Evolutionary conservation across 2,329 filamentous ascomycete genomes (phyloP), one percentile per base, ranked within the genome.

Genomic region (Nothopassalora personata): DNA sequence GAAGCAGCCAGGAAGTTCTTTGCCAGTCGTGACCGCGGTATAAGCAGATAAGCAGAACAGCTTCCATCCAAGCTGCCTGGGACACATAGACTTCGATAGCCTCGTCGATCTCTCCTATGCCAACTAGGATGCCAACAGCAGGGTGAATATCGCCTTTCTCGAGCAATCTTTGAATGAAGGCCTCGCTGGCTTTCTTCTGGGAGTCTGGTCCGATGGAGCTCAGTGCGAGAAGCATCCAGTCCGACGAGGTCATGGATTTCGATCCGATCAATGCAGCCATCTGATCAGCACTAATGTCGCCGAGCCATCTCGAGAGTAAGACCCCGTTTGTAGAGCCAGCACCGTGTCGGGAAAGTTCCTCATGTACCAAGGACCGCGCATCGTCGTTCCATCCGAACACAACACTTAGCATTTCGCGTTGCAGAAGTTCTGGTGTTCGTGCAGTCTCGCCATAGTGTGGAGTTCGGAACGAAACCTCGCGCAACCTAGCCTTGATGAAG

Each of bases 31-130:
- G 78, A 0, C 93, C 91, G 68, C 88, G 91, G 28, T 88, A 83
- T 11, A 97, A 80, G 68, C 91, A 95, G 0, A 91, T 89, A 64
- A 99, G 81, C 13, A 99, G 83, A 33, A 97, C 81, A 1, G 94
- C 93, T 75, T 99, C 94, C 87, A 99, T 89, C 72, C 88, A 96
- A 68, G 87, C 87, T 73, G 88, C 91, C 64, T 94, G 91, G 10
- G 92, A 96, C 33, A 96, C 85, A 68, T 99, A 99, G 31, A 97
- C 88, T 74, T 99, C 94, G 60, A 99, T 92, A 0, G 94, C 94
- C 72, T 99, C 93, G 64, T 95, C 93, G 67, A 90, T 81, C 70
- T 97, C 93, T 1, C 92, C 92, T 74, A 99, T 86, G 13, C 92
- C 91, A 34, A 99, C 85, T 74, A 99, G 85, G 62, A 97, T 93